Evolutionary conservation across 495 filamentous ascomycete species (phyloP).

Genomic region (Hypoxylon intermedium): DNA sequence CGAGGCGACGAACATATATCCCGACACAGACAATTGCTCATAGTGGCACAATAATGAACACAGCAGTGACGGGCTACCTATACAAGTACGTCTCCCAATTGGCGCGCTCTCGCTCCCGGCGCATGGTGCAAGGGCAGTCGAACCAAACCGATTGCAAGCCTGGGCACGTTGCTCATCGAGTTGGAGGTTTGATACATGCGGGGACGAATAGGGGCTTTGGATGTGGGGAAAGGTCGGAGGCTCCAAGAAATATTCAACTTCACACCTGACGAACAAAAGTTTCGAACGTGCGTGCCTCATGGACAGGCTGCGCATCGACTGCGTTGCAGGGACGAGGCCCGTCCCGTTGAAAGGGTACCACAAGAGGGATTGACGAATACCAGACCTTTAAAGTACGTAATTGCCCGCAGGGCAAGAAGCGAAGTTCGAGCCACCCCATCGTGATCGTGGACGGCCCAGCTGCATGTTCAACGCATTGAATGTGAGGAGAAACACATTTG

Average conservation of each 20-base stretch:
- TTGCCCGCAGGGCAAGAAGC: conserved; percentile 6
- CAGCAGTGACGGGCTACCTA: conserved; percentile 19
- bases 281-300: conserved; percentile 19
- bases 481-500: conserved; percentile 12
- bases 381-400: conserved; percentile 40
- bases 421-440: conserved; percentile 6
- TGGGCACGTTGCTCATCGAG: conserved; percentile 18
- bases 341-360: conserved; percentile 31
- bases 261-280: conserved; percentile 39
- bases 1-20: conserved; percentile 14
- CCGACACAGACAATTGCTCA: conserved; percentile 20
- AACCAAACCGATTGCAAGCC: conserved; percentile 23
- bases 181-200: conserved; percentile 25
- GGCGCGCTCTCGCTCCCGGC: conserved; percentile 9
- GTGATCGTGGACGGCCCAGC: too few relatives aligned
- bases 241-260: conserved; percentile 31
- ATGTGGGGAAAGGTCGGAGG: conserved; percentile 34
- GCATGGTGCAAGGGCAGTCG: conserved; percentile 26
- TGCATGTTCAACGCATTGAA: conserved; percentile 9
- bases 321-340: conserved; percentile 24
- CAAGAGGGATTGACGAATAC: conserved; percentile 32
- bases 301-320: conserved; percentile 15
- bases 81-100: conserved; percentile 9
- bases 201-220: conserved; percentile 31
- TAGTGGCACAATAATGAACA: conserved; percentile 14